These are phyloP conservation scores for Leccinum boreale DNA, from an alignment of 768 basidiomycete species.

Conservation along the genomic window DNA sequence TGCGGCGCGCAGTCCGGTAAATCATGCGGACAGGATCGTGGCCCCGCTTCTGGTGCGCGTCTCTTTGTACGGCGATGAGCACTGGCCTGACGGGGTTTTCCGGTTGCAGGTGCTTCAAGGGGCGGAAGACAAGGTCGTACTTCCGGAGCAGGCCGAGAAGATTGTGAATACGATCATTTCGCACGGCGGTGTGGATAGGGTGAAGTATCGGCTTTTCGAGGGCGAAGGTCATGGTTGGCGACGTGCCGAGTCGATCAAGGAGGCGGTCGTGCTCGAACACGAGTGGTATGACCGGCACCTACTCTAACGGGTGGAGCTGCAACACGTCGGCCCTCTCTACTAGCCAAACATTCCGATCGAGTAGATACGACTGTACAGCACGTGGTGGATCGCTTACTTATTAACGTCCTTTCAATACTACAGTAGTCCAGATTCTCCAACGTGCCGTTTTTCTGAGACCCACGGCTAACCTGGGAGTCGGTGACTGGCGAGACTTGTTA, in stretches of 20 bases:
- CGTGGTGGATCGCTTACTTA: too few species aligned
- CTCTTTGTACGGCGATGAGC: not conserved
- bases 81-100: not conserved
- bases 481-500: too few species aligned
- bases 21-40: conserved; percentile 59
- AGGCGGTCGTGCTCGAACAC: conserved; percentile 33
- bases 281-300: conserved; percentile 32
- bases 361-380: too few species aligned
- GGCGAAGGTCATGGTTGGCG: conserved; percentile 46
- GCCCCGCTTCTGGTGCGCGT: conserved; percentile 57
- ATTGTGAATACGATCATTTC: conserved; percentile 28
- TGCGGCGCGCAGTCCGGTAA: conserved; percentile 57
- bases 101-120: conserved; percentile 64
- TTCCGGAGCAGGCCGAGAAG: conserved; percentile 53
- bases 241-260: conserved; percentile 34
- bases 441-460: too few species aligned
- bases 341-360: too few species aligned
- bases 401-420: too few species aligned
- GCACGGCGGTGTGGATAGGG: conserved; percentile 20
- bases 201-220: conserved; percentile 39
- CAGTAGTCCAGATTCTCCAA: too few species aligned
- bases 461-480: too few species aligned
- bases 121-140: conserved; percentile 59
- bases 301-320: not conserved
- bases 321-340: not conserved